Evolutionary conservation across 805 yeast genomes (phyloP).

Genomic region (Lipomyces chichibuensis): DNA sequence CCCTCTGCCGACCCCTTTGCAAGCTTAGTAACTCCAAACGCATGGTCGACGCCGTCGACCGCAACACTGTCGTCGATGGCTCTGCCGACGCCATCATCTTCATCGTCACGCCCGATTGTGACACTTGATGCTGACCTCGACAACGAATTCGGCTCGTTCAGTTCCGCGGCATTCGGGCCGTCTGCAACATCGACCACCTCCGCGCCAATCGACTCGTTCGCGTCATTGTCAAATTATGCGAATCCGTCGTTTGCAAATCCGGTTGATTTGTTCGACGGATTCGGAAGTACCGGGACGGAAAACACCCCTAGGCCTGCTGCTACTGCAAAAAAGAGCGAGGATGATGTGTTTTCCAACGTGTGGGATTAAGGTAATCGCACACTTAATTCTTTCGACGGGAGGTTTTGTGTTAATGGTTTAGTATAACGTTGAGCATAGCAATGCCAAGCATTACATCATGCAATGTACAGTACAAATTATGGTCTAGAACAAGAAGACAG

Average conservation of each 20-base stretch:
- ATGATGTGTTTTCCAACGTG: slow-evolving; percentile 46
- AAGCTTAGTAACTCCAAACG: slow-evolving; percentile 15
- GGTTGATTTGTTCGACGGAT: slow-evolving; percentile 15
- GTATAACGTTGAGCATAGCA: neutral
- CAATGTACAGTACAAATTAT: neutral
- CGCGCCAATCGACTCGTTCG: slow-evolving; percentile 15
- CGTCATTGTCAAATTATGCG: slow-evolving; percentile 5
- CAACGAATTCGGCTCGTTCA: slow-evolving; percentile 24
- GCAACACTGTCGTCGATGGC: slow-evolving; percentile 2
- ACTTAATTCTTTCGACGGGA: neutral
- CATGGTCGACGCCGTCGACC: slow-evolving; percentile 21
- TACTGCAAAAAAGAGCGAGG: slow-evolving; percentile 39
- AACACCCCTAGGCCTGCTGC: slow-evolving; percentile 20
- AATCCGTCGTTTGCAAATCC: slow-evolving; percentile 32
- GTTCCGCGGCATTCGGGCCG: slow-evolving; percentile 13
- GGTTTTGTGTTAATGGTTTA: neutral
- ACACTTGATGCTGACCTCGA: slow-evolving; percentile 25
- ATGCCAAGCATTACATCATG: neutral
- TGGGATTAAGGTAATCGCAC: slow-evolving; percentile 40
- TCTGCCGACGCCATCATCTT: neutral
- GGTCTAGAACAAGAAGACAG: neutral
- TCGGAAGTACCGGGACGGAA: slow-evolving; percentile 31
- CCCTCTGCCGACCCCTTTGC: slow-evolving; percentile 1
- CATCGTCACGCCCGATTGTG: slow-evolving; percentile 18
- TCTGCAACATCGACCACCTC: slow-evolving; percentile 17